phyloP scores from a whole-genome alignment of 129 eudicot genomes.

The Heracleum sosnowskyi region DNA sequence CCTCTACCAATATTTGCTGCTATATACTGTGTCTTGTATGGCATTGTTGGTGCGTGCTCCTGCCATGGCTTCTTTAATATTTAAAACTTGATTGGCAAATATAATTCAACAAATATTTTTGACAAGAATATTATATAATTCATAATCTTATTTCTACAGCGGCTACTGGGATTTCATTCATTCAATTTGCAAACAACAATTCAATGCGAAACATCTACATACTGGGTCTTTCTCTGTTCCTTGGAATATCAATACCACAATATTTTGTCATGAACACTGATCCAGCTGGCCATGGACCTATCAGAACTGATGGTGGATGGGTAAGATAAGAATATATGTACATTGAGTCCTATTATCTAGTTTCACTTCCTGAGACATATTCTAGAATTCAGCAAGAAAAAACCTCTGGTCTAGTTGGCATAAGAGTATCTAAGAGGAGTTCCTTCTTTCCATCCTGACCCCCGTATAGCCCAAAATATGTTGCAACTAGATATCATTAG shows the following conservation, averaged over 20 bases:
- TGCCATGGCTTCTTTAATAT: neutral
- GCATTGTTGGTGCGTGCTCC: slow-evolving; percentile 76
- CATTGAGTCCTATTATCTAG: neutral
- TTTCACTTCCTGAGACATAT: neutral
- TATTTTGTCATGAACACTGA: slow-evolving; percentile 69
- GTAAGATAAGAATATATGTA: slow-evolving; percentile 28
- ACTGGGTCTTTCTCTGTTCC: slow-evolving; percentile 68
- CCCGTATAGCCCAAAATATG: neutral
- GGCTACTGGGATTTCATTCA: slow-evolving; percentile 76
- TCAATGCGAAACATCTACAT: slow-evolving; percentile 89
- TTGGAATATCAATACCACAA: slow-evolving; percentile 91
- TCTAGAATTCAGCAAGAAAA: neutral
- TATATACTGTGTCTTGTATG: slow-evolving; percentile 74
- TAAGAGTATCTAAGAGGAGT: neutral
- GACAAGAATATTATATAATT: too few relatives aligned
- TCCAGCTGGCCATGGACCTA: slow-evolving; percentile 63
- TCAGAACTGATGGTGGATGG: slow-evolving; percentile 72
- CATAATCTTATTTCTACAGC: slow-evolving; percentile 37
- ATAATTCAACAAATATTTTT: too few relatives aligned
- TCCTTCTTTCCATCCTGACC: neutral
- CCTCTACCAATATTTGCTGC: slow-evolving; percentile 94
- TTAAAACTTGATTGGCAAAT: neutral
- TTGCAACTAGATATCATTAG: neutral
- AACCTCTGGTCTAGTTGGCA: neutral
- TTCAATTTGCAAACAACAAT: slow-evolving; percentile 79